Evolutionary conservation across 768 basidiomycete species (phyloP).

Genomic region (Agrocybe praecox): DNA sequence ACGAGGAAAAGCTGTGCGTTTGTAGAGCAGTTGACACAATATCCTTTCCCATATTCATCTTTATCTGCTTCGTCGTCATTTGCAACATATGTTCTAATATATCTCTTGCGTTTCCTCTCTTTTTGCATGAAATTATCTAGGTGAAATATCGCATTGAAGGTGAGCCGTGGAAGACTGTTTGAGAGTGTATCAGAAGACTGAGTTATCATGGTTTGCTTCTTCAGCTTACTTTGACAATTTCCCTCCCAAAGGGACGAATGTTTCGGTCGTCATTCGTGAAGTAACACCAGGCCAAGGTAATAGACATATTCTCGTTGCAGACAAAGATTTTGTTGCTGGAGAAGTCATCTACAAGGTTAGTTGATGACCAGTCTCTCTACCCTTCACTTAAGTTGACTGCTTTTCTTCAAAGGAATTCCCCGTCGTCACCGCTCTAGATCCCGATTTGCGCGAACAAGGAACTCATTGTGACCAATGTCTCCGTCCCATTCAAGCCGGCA

Average conservation of each 20-base stretch:
- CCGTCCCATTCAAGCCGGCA: conserved; percentile 50
- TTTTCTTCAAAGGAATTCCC: conserved; percentile 64
- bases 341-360: conserved; percentile 77
- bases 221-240: conserved; percentile 79
- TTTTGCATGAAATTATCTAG: conserved; percentile 37
- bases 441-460: conserved; percentile 67
- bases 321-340: conserved; percentile 68
- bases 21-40: conserved; percentile 24
- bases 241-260: conserved; percentile 74
- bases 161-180: conserved; percentile 45
- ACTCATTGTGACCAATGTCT: conserved; percentile 78
- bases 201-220: conserved; percentile 16
- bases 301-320: conserved; percentile 61
- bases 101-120: conserved; percentile 41
- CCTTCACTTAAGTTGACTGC: background rate
- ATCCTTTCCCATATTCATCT: conserved; percentile 22
- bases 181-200: conserved; percentile 6
- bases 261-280: conserved; percentile 51
- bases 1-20: conserved; percentile 19
- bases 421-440: conserved; percentile 69
- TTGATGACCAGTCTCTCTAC: background rate
- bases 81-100: conserved; percentile 62
- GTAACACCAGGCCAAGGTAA: conserved; percentile 28
- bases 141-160: conserved; percentile 73
- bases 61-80: conserved; percentile 21